These are phyloP conservation scores for Colletotrichum sublineola DNA, from an alignment of 2,329 filamentous ascomycete species.

Conservation along the genomic window DNA sequence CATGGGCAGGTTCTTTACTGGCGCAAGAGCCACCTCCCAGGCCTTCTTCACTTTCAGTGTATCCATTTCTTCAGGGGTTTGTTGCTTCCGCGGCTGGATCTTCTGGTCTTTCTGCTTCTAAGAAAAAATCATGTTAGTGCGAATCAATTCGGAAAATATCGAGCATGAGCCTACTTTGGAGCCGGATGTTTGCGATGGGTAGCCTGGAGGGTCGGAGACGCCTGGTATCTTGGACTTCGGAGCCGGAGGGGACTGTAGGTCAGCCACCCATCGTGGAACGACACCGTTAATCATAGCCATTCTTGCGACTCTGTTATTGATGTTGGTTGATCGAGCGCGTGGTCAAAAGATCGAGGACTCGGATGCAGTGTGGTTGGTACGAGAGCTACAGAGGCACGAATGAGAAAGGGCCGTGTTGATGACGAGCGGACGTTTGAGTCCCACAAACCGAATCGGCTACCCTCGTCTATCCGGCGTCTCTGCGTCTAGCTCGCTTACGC, in stretches of 20 bases:
- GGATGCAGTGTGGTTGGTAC: constrained; percentile 12
- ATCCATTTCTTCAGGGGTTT: constrained; percentile 88
- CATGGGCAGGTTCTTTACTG: constrained; percentile 96
- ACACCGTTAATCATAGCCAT: constrained; percentile 47
- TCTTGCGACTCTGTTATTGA: not conserved
- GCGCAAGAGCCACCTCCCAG: constrained; percentile 95
- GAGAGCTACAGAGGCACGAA: not conserved
- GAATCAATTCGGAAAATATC: not conserved
- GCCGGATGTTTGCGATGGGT: constrained; percentile 66
- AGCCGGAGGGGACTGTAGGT: constrained; percentile 79
- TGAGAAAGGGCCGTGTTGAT: not conserved
- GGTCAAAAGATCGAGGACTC: not conserved
- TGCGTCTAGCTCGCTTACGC: constrained; percentile 34
- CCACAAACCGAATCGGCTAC: constrained; percentile 29
- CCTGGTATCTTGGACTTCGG: constrained; percentile 74
- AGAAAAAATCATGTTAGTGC: constrained; percentile 17
- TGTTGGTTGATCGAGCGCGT: not conserved
- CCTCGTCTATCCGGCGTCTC: constrained; percentile 6
- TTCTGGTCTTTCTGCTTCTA: constrained; percentile 66
- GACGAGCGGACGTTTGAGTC: constrained; percentile 29
- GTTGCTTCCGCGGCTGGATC: constrained; percentile 71
- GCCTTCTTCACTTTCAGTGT: constrained; percentile 98
- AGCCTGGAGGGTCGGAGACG: constrained; percentile 90
- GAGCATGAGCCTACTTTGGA: constrained; percentile 65
- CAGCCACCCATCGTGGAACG: constrained; percentile 84